Evolutionary conservation across 2,329 filamentous ascomycete species (phyloP).

Genomic region (Lecanosticta acicola): DNA sequence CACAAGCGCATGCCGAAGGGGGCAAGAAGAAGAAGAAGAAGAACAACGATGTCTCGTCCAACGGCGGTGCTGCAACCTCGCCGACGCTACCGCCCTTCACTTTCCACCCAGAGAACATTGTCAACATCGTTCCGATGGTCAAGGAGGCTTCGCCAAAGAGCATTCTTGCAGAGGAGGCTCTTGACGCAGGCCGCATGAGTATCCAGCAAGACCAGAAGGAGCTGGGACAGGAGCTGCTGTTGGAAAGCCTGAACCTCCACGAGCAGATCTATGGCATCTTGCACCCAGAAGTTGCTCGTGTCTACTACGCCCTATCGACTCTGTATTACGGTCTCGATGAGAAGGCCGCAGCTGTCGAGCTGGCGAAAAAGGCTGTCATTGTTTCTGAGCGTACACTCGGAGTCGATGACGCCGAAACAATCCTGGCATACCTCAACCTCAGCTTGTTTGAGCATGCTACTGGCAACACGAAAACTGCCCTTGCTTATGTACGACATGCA

Average conservation of each 20-base stretch:
- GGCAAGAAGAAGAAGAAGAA: conserved; percentile 51
- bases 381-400: conserved; percentile 92
- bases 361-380: conserved; percentile 93
- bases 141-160: conserved; percentile 93
- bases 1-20: conserved; percentile 15
- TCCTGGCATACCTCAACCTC: conserved; percentile 92
- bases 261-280: conserved; percentile 98
- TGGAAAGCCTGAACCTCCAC: conserved; percentile 93
- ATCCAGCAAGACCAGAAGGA: conserved; percentile 92
- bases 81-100: conserved; percentile 50
- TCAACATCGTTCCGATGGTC: conserved; percentile 89
- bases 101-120: conserved; percentile 77
- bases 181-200: conserved; percentile 95
- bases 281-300: conserved; percentile 89
- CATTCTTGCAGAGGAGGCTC: conserved; percentile 84
- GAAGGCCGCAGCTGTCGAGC: conserved; percentile 89
- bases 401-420: conserved; percentile 86
- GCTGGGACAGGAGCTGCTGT: conserved; percentile 85
- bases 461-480: conserved; percentile 81
- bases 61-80: conserved; percentile 38
- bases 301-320: conserved; percentile 93
- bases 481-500: conserved; percentile 85
- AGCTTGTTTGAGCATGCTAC: conserved; percentile 89
- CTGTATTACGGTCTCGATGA: conserved; percentile 97
- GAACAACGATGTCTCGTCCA: conserved; percentile 45